Evolutionary conservation across 2,329 filamentous ascomycete genomes (phyloP).

Genomic region (Aureobasidium sp.): DNA sequence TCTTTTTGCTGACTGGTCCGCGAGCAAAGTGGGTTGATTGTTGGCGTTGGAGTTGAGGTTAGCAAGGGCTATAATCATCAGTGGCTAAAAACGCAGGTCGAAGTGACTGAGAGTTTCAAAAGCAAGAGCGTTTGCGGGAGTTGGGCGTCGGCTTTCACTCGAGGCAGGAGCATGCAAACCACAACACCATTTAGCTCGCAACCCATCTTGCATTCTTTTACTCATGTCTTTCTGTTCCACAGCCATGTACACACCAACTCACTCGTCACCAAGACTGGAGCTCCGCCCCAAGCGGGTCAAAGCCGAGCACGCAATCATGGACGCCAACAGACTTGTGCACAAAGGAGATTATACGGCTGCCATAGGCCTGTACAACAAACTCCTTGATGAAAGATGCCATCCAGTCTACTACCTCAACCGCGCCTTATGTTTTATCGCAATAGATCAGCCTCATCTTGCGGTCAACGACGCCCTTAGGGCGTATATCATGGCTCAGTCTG

Average conservation of each 20-base stretch:
- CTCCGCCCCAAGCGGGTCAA: not conserved
- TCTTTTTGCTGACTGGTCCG: no score
- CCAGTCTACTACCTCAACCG: constrained; percentile 20
- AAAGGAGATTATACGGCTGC: not conserved
- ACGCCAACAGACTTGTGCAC: not conserved
- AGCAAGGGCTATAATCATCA: not conserved
- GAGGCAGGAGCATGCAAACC: not conserved
- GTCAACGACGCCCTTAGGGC: constrained; percentile 19
- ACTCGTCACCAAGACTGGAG: not conserved
- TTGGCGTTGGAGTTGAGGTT: no score
- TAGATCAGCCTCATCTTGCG: constrained; percentile 17
- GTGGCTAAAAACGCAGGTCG: not conserved
- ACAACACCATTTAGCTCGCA: not conserved
- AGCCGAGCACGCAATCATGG: not conserved
- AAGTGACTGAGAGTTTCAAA: not conserved
- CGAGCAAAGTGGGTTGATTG: no score
- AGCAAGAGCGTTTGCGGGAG: not conserved
- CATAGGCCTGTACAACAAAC: not conserved
- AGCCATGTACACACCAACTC: not conserved
- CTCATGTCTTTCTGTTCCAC: not conserved
- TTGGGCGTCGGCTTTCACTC: not conserved
- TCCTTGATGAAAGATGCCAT: constrained; percentile 8
- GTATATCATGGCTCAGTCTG: constrained; percentile 6
- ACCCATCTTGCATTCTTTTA: not conserved
- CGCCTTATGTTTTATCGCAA: constrained; percentile 17